A percentile compares a stretch with the other conserved stretches of the same genome.
These are phyloP conservation scores for Ascochyta clinopodiicola DNA, from an alignment of 2,329 filamentous ascomycete species.

Conservation along the genomic window DNA sequence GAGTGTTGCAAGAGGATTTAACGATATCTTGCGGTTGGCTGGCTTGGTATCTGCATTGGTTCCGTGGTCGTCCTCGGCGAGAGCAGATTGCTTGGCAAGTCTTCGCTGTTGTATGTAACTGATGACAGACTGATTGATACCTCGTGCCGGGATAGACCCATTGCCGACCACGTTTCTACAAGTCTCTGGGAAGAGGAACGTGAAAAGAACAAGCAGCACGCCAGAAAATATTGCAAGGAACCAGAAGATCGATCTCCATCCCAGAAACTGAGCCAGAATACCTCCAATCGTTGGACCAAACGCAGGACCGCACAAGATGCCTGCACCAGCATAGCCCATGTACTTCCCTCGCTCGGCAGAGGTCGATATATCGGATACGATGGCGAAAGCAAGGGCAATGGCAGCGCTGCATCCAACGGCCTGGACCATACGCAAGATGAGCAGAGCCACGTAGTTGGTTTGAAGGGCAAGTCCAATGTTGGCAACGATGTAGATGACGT, in stretches of 20 bases:
- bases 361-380: constrained; percentile 75
- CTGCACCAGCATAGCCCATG: constrained; percentile 69
- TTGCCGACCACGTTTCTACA: constrained; percentile 54
- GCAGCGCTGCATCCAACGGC: constrained; percentile 51
- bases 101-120: constrained; percentile 39
- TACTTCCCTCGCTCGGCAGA: constrained; percentile 75
- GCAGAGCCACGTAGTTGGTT: constrained; percentile 44
- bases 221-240: constrained; percentile 52
- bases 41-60: background rate
- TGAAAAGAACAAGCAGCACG: constrained; percentile 42
- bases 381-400: constrained; percentile 68
- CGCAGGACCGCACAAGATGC: constrained; percentile 49
- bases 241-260: constrained; percentile 52
- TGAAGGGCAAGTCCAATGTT: constrained; percentile 48
- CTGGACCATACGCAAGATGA: constrained; percentile 47
- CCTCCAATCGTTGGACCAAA: constrained; percentile 48
- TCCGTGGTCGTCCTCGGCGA: background rate
- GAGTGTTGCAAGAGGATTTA: constrained; percentile 38
- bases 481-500: constrained; percentile 46
- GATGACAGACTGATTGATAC: constrained; percentile 40
- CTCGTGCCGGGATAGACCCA: constrained; percentile 42
- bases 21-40: constrained; percentile 27
- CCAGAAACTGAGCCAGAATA: constrained; percentile 38
- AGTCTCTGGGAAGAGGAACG: constrained; percentile 53
- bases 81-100: constrained; percentile 14